phyloP scores from a whole-genome alignment of 2,329 filamentous ascomycete species.

The Paracoccidioides lutzii region DNA sequence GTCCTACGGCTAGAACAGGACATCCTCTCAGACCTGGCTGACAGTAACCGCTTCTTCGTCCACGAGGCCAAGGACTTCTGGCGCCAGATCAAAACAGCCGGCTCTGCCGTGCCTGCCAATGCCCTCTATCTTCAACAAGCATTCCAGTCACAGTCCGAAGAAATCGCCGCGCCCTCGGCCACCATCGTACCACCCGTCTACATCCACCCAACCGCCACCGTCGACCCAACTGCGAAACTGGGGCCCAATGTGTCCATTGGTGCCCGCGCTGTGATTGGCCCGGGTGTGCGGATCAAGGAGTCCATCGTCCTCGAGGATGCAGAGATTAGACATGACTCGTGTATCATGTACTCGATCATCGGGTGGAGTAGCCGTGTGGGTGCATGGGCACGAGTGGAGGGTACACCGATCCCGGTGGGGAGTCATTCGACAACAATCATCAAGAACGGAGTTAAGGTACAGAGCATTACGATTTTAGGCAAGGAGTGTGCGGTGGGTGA shows the following conservation, averaged over 20 bases:
- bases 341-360: constrained; percentile 88
- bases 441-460: constrained; percentile 97
- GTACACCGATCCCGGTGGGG: constrained; percentile 72
- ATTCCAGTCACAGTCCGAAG: constrained; percentile 65
- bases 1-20: constrained; percentile 94
- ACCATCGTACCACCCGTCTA: constrained; percentile 87
- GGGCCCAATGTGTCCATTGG: constrained; percentile 95
- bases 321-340: constrained; percentile 94
- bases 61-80: constrained; percentile 99
- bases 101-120: constrained; percentile 91
- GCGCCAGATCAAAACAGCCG: constrained; percentile 99
- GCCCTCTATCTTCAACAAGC: constrained; percentile 94
- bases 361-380: constrained; percentile 94
- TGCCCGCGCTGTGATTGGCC: constrained; percentile 69
- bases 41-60: constrained; percentile 96
- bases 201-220: constrained; percentile 80
- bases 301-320: constrained; percentile 88
- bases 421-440: constrained; percentile 90
- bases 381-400: constrained; percentile 96
- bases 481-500: constrained; percentile 93
- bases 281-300: constrained; percentile 87
- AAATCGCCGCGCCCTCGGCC: constrained; percentile 69
- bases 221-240: constrained; percentile 91
- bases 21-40: constrained; percentile 85
- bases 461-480: constrained; percentile 92